A percentile compares a stretch with the other conserved stretches of the same genome.
These are phyloP conservation scores for Malus sieversii DNA, from an alignment of 306 rosid species.

Conservation along the genomic window DNA sequence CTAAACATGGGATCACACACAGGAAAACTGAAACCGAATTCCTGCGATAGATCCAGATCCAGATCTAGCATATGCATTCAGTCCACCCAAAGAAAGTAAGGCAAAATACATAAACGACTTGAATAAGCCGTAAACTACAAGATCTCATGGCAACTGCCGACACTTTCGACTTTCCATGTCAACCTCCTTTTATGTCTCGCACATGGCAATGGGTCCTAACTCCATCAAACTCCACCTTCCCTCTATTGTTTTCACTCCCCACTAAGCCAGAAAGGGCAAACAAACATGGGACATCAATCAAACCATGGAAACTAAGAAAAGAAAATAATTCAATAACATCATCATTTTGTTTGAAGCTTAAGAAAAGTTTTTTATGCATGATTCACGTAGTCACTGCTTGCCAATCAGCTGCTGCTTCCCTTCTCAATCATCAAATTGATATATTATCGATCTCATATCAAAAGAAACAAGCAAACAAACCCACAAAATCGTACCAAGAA, in stretches of 20 bases:
- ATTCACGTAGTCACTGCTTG: constrained; percentile 22
- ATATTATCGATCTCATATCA: background rate
- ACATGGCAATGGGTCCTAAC: constrained; percentile 52
- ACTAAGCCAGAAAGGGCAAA: constrained; percentile 9
- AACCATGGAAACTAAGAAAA: constrained; percentile 11
- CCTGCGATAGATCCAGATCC: constrained; percentile 30
- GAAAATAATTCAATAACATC: background rate
- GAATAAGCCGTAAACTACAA: constrained; percentile 3
- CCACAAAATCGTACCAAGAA: background rate
- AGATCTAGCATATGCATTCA: background rate
- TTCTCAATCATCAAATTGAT: constrained; percentile 8
- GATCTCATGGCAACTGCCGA: constrained; percentile 47
- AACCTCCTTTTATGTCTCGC: constrained; percentile 32
- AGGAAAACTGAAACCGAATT: constrained; percentile 10
- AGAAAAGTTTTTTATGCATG: constrained; percentile 39
- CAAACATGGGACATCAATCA: constrained; percentile 19
- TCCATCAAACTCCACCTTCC: constrained; percentile 12
- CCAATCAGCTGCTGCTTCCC: constrained; percentile 29
- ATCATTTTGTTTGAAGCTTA: constrained; percentile 46
- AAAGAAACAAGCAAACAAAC: background rate
- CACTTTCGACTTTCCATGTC: constrained; percentile 34
- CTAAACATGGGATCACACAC: background rate
- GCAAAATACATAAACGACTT: background rate
- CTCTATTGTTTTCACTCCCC: background rate
- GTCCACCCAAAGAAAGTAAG: background rate